Evolutionary conservation across 2,329 filamentous ascomycete species (phyloP).

Genomic region (Claviceps maximensis): DNA sequence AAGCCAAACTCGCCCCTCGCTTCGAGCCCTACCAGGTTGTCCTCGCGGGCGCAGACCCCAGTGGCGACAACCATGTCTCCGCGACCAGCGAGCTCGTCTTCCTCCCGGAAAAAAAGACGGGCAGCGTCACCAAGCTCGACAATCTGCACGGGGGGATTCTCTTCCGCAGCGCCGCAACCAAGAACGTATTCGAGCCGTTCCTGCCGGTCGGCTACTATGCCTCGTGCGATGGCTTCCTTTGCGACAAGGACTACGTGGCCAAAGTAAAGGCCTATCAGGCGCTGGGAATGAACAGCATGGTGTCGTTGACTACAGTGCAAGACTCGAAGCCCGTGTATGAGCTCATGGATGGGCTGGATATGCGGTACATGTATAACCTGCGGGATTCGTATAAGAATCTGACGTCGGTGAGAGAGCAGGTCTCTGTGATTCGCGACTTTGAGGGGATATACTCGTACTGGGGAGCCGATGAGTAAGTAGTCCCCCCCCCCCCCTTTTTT

Average conservation of each 20-base stretch:
- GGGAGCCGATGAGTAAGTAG: constrained; percentile 29
- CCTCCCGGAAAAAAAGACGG: constrained; percentile 28
- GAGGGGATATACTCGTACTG: constrained; percentile 31
- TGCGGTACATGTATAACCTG: constrained; percentile 33
- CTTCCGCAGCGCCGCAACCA: constrained; percentile 23
- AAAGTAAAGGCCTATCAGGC: constrained; percentile 21
- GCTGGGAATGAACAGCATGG: constrained; percentile 31
- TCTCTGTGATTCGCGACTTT: constrained; percentile 25
- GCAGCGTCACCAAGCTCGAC: constrained; percentile 33
- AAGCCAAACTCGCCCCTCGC: constrained; percentile 18
- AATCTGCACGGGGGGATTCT: constrained; percentile 29
- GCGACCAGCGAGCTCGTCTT: constrained; percentile 25
- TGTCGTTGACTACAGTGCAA: constrained; percentile 26
- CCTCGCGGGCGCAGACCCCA: constrained; percentile 20
- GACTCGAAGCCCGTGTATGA: constrained; percentile 23
- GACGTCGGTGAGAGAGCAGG: constrained; percentile 24
- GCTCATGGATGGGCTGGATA: constrained; percentile 24
- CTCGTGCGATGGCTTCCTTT: constrained; percentile 29
- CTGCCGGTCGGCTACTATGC: constrained; percentile 33
- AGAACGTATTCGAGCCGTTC: constrained; percentile 23
- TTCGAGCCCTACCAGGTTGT: constrained; percentile 25
- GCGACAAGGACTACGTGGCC: constrained; percentile 21
- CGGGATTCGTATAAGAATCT: constrained; percentile 31
- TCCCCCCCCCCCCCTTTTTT: not conserved
- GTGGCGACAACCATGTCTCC: constrained; percentile 20